Conservation (phyloP, 2,329 filamentous ascomycete genomes). For the Colletotrichum lentis region DNA sequence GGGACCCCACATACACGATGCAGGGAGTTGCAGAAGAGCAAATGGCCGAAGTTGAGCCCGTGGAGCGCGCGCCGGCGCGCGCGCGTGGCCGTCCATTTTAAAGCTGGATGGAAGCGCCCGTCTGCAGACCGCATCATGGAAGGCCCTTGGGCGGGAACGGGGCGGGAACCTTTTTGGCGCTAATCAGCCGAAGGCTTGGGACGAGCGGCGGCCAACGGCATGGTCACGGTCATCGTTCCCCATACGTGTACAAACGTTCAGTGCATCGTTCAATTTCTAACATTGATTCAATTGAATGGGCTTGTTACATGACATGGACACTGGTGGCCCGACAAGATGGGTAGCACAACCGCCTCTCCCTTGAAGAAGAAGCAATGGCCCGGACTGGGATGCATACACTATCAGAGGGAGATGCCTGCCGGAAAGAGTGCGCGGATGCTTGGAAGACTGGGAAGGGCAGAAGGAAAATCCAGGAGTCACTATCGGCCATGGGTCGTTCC, state of each 20-base stretch:
- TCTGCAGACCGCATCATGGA: conserved; percentile 30
- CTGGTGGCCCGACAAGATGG: conserved; percentile 23
- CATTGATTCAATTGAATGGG: conserved; percentile 7
- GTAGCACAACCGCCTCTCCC: conserved; percentile 8
- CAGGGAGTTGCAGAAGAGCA: conserved; percentile 28
- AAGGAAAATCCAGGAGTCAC: conserved; percentile 8
- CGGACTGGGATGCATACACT: conserved; percentile 13
- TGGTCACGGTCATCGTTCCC: not conserved
- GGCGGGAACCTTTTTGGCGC: conserved; percentile 32
- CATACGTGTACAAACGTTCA: not conserved
- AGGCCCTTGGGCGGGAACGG: conserved; percentile 35
- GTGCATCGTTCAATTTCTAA: conserved; percentile 2
- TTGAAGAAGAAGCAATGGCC: conserved; percentile 3
- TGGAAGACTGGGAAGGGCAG: conserved; percentile 11
- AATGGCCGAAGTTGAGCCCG: conserved; percentile 23
- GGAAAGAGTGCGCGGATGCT: not conserved
- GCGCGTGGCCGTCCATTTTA: conserved; percentile 22
- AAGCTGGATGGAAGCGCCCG: conserved; percentile 16
- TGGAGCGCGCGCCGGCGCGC: conserved; percentile 24
- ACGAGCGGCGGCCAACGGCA: conserved; percentile 16
- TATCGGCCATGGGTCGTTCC: conserved; percentile 19
- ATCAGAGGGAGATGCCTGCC: conserved; percentile 13
- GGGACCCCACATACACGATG: conserved; percentile 26
- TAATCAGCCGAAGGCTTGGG: conserved; percentile 25
- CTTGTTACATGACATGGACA: conserved; percentile 25